Evolutionary conservation across 371 early-diverging fungal genomes (phyloP).

Genomic region (Mycotypha africana): DNA sequence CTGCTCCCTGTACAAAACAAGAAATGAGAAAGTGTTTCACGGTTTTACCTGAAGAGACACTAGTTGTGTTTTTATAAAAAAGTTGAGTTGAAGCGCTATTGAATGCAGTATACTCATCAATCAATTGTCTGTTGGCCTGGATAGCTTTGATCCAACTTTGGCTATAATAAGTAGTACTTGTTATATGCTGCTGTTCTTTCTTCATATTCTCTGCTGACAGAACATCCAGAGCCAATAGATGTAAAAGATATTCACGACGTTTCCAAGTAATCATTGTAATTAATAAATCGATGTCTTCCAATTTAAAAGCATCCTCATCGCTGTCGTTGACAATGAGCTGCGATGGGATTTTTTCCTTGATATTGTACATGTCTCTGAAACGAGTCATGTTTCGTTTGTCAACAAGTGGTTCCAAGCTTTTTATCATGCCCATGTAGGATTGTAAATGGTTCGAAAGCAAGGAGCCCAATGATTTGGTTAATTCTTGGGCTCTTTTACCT

Average conservation of each 20-base stretch:
- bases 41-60: no score
- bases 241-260: slow-evolving; percentile 35
- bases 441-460: slow-evolving; percentile 12
- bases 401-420: slow-evolving; percentile 19
- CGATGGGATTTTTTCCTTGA: slow-evolving; percentile 10
- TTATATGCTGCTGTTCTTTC: slow-evolving; percentile 11
- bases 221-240: slow-evolving; percentile 36
- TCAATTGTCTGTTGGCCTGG: slow-evolving; percentile 15
- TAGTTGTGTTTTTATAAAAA: no score
- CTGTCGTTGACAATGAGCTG: not conserved
- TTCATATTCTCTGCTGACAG: slow-evolving; percentile 32
- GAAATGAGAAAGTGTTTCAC: no score
- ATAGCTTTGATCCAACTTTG: slow-evolving; percentile 27
- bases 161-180: slow-evolving; percentile 26
- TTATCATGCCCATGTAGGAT: slow-evolving; percentile 9
- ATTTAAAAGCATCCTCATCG: slow-evolving; percentile 1
- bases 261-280: slow-evolving; percentile 22
- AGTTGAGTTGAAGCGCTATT: slow-evolving; percentile 4
- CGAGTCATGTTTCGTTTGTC: slow-evolving; percentile 23
- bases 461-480: slow-evolving; percentile 11
- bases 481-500: no score
- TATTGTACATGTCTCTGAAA: slow-evolving; percentile 38
- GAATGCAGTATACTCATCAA: slow-evolving; percentile 13
- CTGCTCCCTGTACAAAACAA: no score
- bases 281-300: slow-evolving; percentile 16